These are phyloP conservation scores for Chamaecrista fasciculata DNA, from an alignment of 306 rosid species.

Conservation along the genomic window DNA sequence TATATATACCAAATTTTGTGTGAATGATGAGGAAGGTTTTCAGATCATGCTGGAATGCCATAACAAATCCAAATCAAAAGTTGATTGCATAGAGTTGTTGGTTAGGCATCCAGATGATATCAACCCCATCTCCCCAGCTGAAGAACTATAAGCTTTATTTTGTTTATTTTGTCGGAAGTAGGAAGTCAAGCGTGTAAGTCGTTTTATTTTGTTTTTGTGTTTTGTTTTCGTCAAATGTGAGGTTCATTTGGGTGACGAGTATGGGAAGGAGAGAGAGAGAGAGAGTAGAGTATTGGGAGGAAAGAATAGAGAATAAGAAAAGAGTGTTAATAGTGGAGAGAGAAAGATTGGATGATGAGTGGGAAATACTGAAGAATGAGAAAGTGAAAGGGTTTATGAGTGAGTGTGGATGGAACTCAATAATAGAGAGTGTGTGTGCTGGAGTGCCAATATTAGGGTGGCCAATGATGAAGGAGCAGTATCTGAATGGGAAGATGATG, in stretches of 20 bases:
- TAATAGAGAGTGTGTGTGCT: slow-evolving; percentile 42
- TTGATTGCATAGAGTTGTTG: too few species aligned
- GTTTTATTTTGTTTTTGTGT: too few species aligned
- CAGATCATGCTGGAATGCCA: too few species aligned
- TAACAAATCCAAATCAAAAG: too few species aligned
- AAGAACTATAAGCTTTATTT: too few species aligned
- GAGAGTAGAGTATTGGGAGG: neutral
- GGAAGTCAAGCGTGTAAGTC: too few species aligned
- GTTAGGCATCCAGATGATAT: too few species aligned
- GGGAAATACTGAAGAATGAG: slow-evolving; percentile 39
- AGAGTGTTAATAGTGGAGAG: slow-evolving; percentile 49
- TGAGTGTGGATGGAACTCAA: slow-evolving; percentile 64
- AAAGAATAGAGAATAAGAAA: slow-evolving; percentile 37
- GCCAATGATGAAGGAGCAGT: slow-evolving; percentile 53
- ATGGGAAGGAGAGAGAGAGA: slow-evolving; percentile 18
- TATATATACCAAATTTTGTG: too few species aligned
- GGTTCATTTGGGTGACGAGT: slow-evolving; percentile 47
- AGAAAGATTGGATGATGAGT: slow-evolving; percentile 55
- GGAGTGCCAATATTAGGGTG: slow-evolving; percentile 53
- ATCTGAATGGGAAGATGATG: slow-evolving; percentile 46
- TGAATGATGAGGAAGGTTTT: too few species aligned
- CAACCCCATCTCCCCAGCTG: too few species aligned
- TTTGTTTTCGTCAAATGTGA: slow-evolving; percentile 35
- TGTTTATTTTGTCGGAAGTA: too few species aligned
- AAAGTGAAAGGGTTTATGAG: slow-evolving; percentile 52